Base-by-base conservation (phyloP, 2,329 filamentous ascomycete species). In the Macrophomina phaseolina region DNA sequence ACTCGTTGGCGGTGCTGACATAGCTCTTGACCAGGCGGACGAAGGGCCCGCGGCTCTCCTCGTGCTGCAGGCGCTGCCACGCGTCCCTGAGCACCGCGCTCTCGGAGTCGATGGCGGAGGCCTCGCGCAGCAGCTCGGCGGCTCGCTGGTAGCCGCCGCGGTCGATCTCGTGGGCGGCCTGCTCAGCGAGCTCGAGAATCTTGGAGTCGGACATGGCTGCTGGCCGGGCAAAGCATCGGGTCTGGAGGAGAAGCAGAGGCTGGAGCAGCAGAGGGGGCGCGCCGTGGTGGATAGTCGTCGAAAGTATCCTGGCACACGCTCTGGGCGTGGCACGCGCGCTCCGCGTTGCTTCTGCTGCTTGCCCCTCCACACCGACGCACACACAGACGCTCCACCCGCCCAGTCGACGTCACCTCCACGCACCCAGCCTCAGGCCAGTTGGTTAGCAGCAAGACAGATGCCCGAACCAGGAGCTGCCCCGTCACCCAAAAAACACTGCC, bases 51-150 rank as follows among this genome's bases (percentile, higher is more conserved):
- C 75, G 77, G 16, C 72, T 72, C 66, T 80, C 76, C 63, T 79
- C 77, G 67, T 77, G 73, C 68, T 77, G 77, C 60, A 84, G 68
- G n/a, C 71, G 68, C 30, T 78, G 68, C 77, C 80, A 81, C 65
- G 75, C 77, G 49, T 77, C 75, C 69, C 79, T 80, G 67, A 84
- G 75, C 28, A 75, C 71, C 11, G 73, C 71, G 70, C 80, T 79
- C 14, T 79, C 73, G 38, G 81, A 78, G 62, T 80, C 78, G 45
- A 84, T 74, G 51, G 77, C 77, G 30, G 78, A 79, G 40, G 81
- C 82, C 71, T 83, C 79, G 53, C 79, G 76, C 65, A 84, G 71
- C n/a, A 77, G 74, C 55, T 76, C 71, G 32, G 79, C 79, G 28
- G 81, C 81, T 64, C 77, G 74, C 52, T 75, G 73, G 52, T 81